phyloP scores from a whole-genome alignment of 2,329 filamentous ascomycete species.

The Pseudohalonectria lignicola region DNA sequence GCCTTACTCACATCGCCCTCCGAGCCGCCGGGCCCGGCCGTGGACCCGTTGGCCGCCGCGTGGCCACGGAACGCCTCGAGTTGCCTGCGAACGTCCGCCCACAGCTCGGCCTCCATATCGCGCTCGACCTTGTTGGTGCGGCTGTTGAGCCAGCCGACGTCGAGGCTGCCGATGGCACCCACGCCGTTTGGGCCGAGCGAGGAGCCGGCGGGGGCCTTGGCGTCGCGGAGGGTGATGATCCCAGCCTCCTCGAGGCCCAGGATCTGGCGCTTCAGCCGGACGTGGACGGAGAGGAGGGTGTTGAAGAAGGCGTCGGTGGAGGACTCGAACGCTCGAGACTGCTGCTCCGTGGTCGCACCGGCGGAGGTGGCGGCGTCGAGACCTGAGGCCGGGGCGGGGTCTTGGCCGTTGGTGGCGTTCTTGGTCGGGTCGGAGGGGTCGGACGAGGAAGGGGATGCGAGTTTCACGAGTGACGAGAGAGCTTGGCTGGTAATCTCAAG shows the following conservation, averaged over 20 bases:
- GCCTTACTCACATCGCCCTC: too few species aligned
- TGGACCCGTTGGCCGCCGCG: too few species aligned
- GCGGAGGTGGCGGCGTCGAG: too few species aligned
- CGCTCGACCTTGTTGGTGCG: constrained; percentile 70
- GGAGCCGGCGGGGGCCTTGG: constrained; percentile 9
- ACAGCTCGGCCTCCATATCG: constrained; percentile 75
- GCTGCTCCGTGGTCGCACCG: constrained; percentile 29
- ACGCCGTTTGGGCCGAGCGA: constrained; percentile 41
- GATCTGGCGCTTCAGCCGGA: constrained; percentile 63
- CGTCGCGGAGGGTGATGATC: constrained; percentile 46
- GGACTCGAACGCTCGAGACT: constrained; percentile 44
- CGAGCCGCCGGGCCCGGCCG: too few species aligned
- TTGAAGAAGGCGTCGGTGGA: constrained; percentile 58
- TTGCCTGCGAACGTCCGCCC: constrained; percentile 49
- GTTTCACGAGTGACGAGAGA: constrained; percentile 49
- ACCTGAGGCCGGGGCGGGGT: constrained; percentile 8
- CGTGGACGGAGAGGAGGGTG: constrained; percentile 63
- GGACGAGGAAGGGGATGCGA: constrained; percentile 6
- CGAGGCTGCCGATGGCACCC: constrained; percentile 50
- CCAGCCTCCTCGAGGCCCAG: constrained; percentile 72
- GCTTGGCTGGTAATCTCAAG: constrained; percentile 42
- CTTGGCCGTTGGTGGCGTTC: constrained; percentile 5
- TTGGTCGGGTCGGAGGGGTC: constrained; percentile 9
- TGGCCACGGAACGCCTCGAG: constrained; percentile 27
- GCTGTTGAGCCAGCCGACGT: constrained; percentile 85